phyloP scores from a whole-genome alignment of 352 stramenopile species.

The Phytophthora brassicae region DNA sequence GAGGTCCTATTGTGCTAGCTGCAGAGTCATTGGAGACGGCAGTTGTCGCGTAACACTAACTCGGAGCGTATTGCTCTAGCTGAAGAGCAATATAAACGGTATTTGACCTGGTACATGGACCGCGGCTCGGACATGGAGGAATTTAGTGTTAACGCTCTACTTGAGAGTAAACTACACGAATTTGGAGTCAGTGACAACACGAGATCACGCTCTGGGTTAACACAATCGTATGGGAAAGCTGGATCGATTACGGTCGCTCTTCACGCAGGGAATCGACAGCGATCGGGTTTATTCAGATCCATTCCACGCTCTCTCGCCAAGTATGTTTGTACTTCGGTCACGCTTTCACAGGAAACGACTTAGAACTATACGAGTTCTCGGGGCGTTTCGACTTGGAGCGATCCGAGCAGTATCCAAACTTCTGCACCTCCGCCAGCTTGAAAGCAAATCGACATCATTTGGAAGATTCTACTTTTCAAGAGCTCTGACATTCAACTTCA shows the following conservation, averaged over 20 bases:
- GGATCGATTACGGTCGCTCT: too few species aligned
- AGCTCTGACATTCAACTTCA: too few species aligned
- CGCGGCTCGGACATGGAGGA: constrained; percentile 58
- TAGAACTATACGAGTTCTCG: constrained; percentile 79
- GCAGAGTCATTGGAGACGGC: constrained; percentile 83
- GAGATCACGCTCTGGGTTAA: constrained; percentile 17
- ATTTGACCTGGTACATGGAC: constrained; percentile 87
- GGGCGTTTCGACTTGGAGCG: constrained; percentile 70
- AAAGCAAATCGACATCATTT: too few species aligned
- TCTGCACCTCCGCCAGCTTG: constrained; percentile 47
- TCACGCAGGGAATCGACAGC: constrained; percentile 28
- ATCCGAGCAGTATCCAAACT: constrained; percentile 40
- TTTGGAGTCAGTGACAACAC: not conserved
- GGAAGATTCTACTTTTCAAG: too few species aligned
- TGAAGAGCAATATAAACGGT: constrained; percentile 85
- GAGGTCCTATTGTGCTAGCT: constrained; percentile 72
- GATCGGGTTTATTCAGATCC: constrained; percentile 65
- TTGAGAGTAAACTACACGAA: constrained; percentile 17
- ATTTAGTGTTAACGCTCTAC: constrained; percentile 13
- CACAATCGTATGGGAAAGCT: constrained; percentile 19
- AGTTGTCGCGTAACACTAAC: constrained; percentile 82
- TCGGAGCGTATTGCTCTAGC: constrained; percentile 81
- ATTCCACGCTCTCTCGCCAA: constrained; percentile 80
- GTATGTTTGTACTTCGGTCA: constrained; percentile 72
- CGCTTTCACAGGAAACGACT: constrained; percentile 73